Conservation (phyloP, 2,329 filamentous ascomycete genomes). For the Aspergillus eucalypticola region DNA sequence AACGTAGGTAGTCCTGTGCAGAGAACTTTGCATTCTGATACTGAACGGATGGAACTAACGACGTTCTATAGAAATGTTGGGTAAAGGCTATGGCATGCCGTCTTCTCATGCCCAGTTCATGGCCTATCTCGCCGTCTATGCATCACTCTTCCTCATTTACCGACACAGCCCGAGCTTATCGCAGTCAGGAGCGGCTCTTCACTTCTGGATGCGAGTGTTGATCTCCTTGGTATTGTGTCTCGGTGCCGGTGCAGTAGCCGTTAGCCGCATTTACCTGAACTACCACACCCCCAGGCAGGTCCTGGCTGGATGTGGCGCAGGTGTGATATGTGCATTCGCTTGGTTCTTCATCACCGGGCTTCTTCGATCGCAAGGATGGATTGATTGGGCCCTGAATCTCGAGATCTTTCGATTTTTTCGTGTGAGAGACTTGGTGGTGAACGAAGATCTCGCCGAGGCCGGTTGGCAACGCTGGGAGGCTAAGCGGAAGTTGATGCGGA, state of each 20-base stretch:
- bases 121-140: constrained; percentile 82
- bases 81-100: constrained; percentile 98
- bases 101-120: constrained; percentile 94
- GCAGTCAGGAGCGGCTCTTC: constrained; percentile 45
- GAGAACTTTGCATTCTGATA: neutral
- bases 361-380: constrained; percentile 65
- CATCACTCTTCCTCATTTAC: constrained; percentile 80
- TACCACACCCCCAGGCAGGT: constrained; percentile 93
- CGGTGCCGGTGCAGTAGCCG: constrained; percentile 69
- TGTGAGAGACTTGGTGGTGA: constrained; percentile 78
- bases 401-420: constrained; percentile 66
- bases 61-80: constrained; percentile 61
- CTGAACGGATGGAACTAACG: neutral
- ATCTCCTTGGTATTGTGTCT: constrained; percentile 60
- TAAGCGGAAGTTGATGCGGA: constrained; percentile 40
- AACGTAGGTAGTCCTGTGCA: constrained; percentile 55
- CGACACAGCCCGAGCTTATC: constrained; percentile 65
- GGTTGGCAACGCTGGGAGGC: constrained; percentile 92
- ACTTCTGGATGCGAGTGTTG: constrained; percentile 57
- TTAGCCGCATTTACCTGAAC: constrained; percentile 83
- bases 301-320: constrained; percentile 72
- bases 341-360: constrained; percentile 78
- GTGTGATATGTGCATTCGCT: constrained; percentile 66
- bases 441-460: constrained; percentile 85
- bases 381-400: constrained; percentile 71